Evolutionary conservation across 495 filamentous ascomycete species (phyloP).

Genomic region (Tuber brumale): DNA sequence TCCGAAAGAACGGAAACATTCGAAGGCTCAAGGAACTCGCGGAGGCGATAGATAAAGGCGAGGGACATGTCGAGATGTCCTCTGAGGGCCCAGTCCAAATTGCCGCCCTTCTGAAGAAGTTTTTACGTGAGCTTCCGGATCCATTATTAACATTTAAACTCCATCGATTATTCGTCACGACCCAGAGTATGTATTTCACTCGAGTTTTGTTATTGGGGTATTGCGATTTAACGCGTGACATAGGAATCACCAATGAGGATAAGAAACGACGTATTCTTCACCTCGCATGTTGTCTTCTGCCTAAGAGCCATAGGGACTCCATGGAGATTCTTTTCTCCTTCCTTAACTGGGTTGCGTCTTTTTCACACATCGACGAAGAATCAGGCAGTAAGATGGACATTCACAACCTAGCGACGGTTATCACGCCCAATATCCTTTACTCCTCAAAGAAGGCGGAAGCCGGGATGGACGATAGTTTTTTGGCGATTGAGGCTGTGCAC

Average conservation of each 20-base stretch:
- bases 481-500: constrained; percentile 86
- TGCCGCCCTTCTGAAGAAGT: constrained; percentile 90
- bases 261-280: constrained; percentile 80
- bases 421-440: constrained; percentile 90
- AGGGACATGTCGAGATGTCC: constrained; percentile 71
- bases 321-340: constrained; percentile 93
- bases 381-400: constrained; percentile 97
- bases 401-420: constrained; percentile 96
- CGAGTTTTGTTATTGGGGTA: not conserved
- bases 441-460: constrained; percentile 58
- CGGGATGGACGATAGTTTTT: constrained; percentile 72
- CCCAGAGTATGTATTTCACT: constrained; percentile 60
- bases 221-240: not conserved
- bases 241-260: constrained; percentile 76
- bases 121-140: constrained; percentile 89
- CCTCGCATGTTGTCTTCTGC: constrained; percentile 85
- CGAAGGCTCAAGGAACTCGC: constrained; percentile 76
- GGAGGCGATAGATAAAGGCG: constrained; percentile 72
- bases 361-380: constrained; percentile 89
- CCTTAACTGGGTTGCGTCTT: constrained; percentile 96
- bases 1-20: constrained; percentile 98
- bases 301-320: constrained; percentile 85
- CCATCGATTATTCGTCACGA: constrained; percentile 80
- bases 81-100: constrained; percentile 86
- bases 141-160: constrained; percentile 93